phyloP scores from a whole-genome alignment of 2,329 filamentous ascomycete genomes.

The Fusarium tanahbumbuense region DNA sequence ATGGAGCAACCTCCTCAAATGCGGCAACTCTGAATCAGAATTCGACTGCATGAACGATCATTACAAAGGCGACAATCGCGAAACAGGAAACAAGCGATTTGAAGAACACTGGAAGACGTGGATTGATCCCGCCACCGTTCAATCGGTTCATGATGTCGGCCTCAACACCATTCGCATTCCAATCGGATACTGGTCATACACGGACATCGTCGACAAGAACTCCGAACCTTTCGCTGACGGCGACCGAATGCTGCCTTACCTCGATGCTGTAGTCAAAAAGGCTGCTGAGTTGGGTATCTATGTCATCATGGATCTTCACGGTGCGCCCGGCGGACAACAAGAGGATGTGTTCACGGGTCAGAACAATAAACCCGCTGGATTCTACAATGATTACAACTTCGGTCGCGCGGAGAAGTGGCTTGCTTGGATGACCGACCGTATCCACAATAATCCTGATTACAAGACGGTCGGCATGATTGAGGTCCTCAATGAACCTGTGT shows the following conservation, averaged over 20 bases:
- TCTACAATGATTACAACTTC: constrained; percentile 35
- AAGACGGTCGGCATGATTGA: constrained; percentile 20
- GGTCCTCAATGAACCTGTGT: constrained; percentile 35
- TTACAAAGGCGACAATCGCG: constrained; percentile 18
- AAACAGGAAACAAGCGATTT: constrained; percentile 25
- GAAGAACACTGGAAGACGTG: constrained; percentile 33
- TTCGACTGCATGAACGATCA: constrained; percentile 38
- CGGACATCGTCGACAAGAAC: constrained; percentile 24
- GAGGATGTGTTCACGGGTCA: constrained; percentile 34
- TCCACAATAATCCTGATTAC: constrained; percentile 26
- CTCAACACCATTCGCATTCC: constrained; percentile 37
- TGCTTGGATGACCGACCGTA: constrained; percentile 34
- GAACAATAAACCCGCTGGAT: constrained; percentile 32
- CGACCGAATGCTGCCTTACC: constrained; percentile 29
- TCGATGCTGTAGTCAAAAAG: constrained; percentile 28
- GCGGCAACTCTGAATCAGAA: constrained; percentile 20
- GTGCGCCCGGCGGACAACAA: constrained; percentile 34
- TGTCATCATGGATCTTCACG: constrained; percentile 37
- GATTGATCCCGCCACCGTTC: constrained; percentile 34
- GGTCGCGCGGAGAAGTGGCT: constrained; percentile 36
- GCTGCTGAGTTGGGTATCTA: constrained; percentile 31
- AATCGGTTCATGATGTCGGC: constrained; percentile 35
- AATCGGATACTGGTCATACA: constrained; percentile 39
- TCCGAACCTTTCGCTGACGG: constrained; percentile 36
- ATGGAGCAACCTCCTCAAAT: constrained; percentile 25